Evolutionary conservation across 345 rosid genomes (phyloP).

Genomic region (Noccaea bulbosa): DNA sequence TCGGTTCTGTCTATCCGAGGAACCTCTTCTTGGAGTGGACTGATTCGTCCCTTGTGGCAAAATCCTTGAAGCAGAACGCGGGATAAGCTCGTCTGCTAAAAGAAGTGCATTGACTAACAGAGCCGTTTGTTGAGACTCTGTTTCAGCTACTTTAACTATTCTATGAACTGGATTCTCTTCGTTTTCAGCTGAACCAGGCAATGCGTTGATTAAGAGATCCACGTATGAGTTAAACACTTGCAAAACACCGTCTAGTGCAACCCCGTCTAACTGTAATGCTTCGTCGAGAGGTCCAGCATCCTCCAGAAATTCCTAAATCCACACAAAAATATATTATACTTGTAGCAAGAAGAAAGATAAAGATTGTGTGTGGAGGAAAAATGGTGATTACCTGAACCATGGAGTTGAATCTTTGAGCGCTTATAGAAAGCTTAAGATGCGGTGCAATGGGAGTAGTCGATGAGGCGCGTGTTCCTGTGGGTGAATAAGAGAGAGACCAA

Average conservation of each 20-base stretch:
- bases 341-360: background rate
- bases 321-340: background rate
- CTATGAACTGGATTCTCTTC: constrained; percentile 66
- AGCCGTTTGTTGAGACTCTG: constrained; percentile 81
- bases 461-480: constrained; percentile 55
- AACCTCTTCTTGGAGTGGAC: constrained; percentile 58
- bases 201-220: constrained; percentile 71
- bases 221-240: constrained; percentile 72
- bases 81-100: constrained; percentile 86
- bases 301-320: constrained; percentile 72
- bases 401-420: constrained; percentile 77
- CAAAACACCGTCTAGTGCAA: constrained; percentile 78
- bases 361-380: background rate
- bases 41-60: constrained; percentile 53
- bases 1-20: constrained; percentile 65
- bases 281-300: constrained; percentile 81
- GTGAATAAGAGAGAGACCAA: constrained; percentile 69
- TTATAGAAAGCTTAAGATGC: constrained; percentile 74
- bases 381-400: constrained; percentile 72
- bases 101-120: constrained; percentile 83
- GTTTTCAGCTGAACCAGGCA: constrained; percentile 73
- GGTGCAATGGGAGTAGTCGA: constrained; percentile 51
- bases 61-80: constrained; percentile 77
- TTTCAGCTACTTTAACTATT: constrained; percentile 79
- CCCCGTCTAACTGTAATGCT: constrained; percentile 71